Evolutionary conservation across 768 basidiomycete genomes (phyloP).

Genomic region (Leucogyrophana mollusca): DNA sequence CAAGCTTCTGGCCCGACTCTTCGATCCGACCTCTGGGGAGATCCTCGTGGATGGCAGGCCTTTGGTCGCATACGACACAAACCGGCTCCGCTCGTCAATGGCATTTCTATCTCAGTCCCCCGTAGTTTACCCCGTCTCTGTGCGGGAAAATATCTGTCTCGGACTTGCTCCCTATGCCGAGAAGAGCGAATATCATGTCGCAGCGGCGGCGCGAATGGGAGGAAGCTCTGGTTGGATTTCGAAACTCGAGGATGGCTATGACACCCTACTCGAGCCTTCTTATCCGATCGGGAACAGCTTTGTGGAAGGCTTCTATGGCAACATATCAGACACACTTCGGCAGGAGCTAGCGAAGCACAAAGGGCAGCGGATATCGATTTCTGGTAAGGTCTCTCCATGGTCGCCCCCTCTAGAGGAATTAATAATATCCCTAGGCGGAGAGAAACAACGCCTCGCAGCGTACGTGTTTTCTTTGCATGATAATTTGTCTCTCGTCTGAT

Average conservation of each 20-base stretch:
- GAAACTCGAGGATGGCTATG: slow-evolving; percentile 28
- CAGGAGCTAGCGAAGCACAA: slow-evolving; percentile 20
- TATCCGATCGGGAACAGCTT: slow-evolving; percentile 19
- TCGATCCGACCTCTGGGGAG: slow-evolving; percentile 42
- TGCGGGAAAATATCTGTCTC: slow-evolving; percentile 42
- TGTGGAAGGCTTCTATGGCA: slow-evolving; percentile 16
- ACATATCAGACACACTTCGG: slow-evolving; percentile 17
- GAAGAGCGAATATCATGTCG: slow-evolving; percentile 17
- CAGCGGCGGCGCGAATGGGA: slow-evolving; percentile 31
- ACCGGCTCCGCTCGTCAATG: slow-evolving; percentile 43
- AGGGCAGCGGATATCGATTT: slow-evolving; percentile 21
- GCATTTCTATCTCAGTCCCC: slow-evolving; percentile 51
- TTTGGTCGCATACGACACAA: slow-evolving; percentile 34
- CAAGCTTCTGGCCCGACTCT: slow-evolving; percentile 48
- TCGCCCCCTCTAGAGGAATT: slow-evolving; percentile 8
- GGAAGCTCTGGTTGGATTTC: slow-evolving; percentile 31
- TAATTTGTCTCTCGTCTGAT: background rate
- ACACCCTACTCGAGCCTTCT: slow-evolving; percentile 28
- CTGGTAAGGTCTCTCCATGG: slow-evolving; percentile 12
- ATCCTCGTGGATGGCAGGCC: slow-evolving; percentile 44
- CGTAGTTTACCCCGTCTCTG: slow-evolving; percentile 44
- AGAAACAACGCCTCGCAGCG: slow-evolving; percentile 50
- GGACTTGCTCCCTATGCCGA: slow-evolving; percentile 18
- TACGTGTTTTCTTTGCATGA: slow-evolving; percentile 25
- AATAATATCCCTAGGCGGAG: slow-evolving; percentile 31